Percentiles rank a stretch among this genome's conserved stretches.
Evolutionary conservation across 1,284 basidiomycete genomes (phyloP).

Genomic region (Cryptococcus depauperatus): DNA sequence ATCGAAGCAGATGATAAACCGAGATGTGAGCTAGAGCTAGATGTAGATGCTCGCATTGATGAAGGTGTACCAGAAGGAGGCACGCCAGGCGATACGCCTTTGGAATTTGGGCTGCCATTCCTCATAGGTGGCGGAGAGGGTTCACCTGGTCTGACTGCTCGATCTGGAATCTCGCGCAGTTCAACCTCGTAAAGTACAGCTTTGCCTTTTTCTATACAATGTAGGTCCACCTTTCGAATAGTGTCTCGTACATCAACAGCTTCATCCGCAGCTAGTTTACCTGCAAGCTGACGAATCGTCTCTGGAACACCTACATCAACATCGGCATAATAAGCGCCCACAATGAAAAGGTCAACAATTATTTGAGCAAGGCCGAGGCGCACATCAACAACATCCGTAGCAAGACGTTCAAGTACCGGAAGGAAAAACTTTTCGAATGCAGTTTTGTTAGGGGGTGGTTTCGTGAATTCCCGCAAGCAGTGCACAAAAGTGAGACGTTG

Average conservation of each 20-base stretch:
- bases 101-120: not conserved
- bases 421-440: slow-evolving; percentile 57
- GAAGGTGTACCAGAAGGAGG: not conserved
- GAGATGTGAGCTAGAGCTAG: not conserved
- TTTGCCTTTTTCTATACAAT: slow-evolving; percentile 5
- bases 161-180: not conserved
- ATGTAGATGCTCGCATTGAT: not conserved
- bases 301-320: slow-evolving; percentile 16
- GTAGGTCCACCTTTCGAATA: slow-evolving; percentile 23
- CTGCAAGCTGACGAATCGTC: slow-evolving; percentile 24
- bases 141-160: slow-evolving; percentile 1
- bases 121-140: not conserved
- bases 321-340: slow-evolving; percentile 33
- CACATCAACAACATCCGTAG: slow-evolving; percentile 72
- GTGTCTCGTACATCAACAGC: slow-evolving; percentile 35
- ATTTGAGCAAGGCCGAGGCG: slow-evolving; percentile 66
- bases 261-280: slow-evolving; percentile 10
- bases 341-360: slow-evolving; percentile 34
- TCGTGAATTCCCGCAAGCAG: slow-evolving; percentile 59
- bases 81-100: not conserved
- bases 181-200: not conserved
- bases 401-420: slow-evolving; percentile 54
- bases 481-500: slow-evolving; percentile 71
- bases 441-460: slow-evolving; percentile 43
- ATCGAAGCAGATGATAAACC: not conserved